Evolutionary conservation across 176 grass and related monocot genomes (phyloP).

Genomic region (Oryza coarctata): DNA sequence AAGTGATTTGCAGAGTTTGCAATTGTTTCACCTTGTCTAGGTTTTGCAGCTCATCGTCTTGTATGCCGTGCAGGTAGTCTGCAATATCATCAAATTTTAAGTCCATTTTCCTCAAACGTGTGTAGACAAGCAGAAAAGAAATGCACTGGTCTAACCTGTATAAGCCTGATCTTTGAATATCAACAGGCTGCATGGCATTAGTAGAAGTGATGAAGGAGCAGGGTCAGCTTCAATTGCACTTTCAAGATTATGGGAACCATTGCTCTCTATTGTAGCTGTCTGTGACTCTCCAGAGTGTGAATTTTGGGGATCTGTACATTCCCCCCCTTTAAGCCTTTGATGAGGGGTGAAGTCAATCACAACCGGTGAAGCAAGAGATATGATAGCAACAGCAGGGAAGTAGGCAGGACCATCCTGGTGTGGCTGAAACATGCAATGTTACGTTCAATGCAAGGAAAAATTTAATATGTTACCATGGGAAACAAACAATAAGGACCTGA

Average conservation of each 20-base stretch:
- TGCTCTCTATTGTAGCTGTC: background rate
- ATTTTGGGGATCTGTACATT: slow-evolving; percentile 16
- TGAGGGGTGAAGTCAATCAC: slow-evolving; percentile 81
- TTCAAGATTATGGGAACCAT: slow-evolving; percentile 7
- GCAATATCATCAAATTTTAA: slow-evolving; percentile 32
- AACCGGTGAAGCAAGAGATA: slow-evolving; percentile 78
- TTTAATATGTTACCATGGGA: background rate
- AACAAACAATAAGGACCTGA: background rate
- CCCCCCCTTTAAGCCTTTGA: slow-evolving; percentile 46
- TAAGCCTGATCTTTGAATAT: slow-evolving; percentile 87
- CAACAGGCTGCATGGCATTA: slow-evolving; percentile 71
- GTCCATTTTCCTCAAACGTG: background rate
- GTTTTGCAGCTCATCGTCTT: slow-evolving; percentile 64
- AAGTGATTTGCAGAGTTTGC: background rate
- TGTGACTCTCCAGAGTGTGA: background rate
- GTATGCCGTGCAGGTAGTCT: slow-evolving; percentile 94
- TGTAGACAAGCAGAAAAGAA: background rate
- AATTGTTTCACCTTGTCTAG: slow-evolving; percentile 63
- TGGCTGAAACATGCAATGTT: slow-evolving; percentile 38
- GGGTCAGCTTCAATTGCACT: slow-evolving; percentile 14
- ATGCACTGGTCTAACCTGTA: slow-evolving; percentile 47
- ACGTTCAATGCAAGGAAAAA: background rate
- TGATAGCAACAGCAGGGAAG: slow-evolving; percentile 77
- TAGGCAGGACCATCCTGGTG: slow-evolving; percentile 79
- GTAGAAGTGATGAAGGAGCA: slow-evolving; percentile 45